These are phyloP conservation scores for Gloeostereum incarnatum DNA, from an alignment of 768 basidiomycete species.

Conservation along the genomic window DNA sequence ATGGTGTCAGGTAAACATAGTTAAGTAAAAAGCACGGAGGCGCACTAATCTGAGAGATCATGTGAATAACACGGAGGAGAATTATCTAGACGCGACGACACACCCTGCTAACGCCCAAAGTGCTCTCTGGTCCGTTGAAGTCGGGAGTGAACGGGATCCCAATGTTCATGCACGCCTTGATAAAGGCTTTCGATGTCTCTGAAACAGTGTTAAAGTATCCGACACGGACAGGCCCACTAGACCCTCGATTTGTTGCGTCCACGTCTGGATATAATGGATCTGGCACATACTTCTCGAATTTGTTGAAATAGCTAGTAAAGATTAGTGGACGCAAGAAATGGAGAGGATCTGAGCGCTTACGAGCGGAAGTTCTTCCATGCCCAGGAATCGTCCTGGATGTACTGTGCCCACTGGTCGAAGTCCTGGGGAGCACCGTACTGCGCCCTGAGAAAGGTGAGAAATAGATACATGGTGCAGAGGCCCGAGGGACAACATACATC, in stretches of 20 bases:
- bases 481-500: slow-evolving; percentile 17
- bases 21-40: neutral
- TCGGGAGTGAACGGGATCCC: slow-evolving; percentile 57
- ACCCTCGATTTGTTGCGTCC: slow-evolving; percentile 37
- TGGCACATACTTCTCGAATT: slow-evolving; percentile 54
- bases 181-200: slow-evolving; percentile 36
- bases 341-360: slow-evolving; percentile 18
- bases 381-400: slow-evolving; percentile 52
- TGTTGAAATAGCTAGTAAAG: slow-evolving; percentile 49
- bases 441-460: slow-evolving; percentile 23
- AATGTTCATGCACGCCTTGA: slow-evolving; percentile 40
- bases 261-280: slow-evolving; percentile 42
- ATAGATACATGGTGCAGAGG: neutral
- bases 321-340: neutral
- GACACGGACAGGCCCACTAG: slow-evolving; percentile 45
- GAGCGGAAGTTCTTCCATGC: slow-evolving; percentile 43
- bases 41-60: slow-evolving; percentile 32
- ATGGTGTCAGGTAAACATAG: slow-evolving; percentile 1
- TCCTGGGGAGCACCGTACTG: slow-evolving; percentile 66
- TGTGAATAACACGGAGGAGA: no score
- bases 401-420: slow-evolving; percentile 57
- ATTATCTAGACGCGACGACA: no score
- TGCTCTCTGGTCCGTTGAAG: slow-evolving; percentile 49
- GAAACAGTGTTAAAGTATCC: slow-evolving; percentile 47
- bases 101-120: slow-evolving; percentile 54